Evolutionary conservation across 768 basidiomycete species (phyloP).

Genomic region (Lactifluus piperatus): DNA sequence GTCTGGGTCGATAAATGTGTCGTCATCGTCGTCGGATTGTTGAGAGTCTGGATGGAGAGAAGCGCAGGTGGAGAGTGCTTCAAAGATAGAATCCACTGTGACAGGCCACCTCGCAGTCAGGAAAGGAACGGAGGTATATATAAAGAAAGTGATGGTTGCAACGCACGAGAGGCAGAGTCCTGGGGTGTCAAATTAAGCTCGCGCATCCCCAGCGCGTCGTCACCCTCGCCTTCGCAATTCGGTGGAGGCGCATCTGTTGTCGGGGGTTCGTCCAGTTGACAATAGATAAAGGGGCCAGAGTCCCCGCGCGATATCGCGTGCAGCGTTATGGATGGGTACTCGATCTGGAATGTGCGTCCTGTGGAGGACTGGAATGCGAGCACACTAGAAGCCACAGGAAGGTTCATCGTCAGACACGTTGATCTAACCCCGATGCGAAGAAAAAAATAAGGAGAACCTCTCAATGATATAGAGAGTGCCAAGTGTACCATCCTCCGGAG

Average conservation of each 20-base stretch:
- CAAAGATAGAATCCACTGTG: constrained; percentile 77
- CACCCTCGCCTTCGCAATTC: too few relatives aligned
- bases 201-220: constrained; percentile 50
- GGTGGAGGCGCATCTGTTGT: constrained; percentile 21
- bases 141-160: not conserved
- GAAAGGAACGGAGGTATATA: not conserved
- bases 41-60: constrained; percentile 72
- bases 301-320: constrained; percentile 83
- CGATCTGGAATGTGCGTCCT: constrained; percentile 70
- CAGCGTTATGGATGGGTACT: constrained; percentile 85
- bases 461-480: constrained; percentile 84
- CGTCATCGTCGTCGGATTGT: constrained; percentile 35
- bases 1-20: constrained; percentile 44
- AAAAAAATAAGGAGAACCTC: constrained; percentile 41
- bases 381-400: constrained; percentile 35
- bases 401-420: not conserved
- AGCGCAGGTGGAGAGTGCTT: constrained; percentile 78
- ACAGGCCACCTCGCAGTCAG: not conserved
- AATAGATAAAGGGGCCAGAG: constrained; percentile 69
- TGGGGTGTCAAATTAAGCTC: constrained; percentile 75
- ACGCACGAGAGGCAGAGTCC: constrained; percentile 51
- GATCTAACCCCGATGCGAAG: not conserved
- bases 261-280: constrained; percentile 79
- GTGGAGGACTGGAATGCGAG: constrained; percentile 69
- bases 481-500: constrained; percentile 37